Evolutionary conservation across 495 filamentous ascomycete genomes (phyloP).

Genomic region (Penicillium silybi): DNA sequence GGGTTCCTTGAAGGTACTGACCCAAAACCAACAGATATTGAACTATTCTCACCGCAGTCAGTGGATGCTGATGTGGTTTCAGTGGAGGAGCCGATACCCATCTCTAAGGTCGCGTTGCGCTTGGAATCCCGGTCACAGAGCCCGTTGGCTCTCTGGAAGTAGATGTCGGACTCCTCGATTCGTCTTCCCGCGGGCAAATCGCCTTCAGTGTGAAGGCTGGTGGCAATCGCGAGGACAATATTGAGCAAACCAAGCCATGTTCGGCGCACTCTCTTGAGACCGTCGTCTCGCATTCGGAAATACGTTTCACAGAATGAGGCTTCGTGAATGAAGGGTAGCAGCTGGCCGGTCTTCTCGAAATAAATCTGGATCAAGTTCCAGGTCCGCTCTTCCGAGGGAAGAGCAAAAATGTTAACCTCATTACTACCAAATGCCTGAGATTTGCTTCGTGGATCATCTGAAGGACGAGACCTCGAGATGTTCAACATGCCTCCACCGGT

Average conservation of each 20-base stretch:
- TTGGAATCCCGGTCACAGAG: slow-evolving; percentile 29
- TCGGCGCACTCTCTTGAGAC: slow-evolving; percentile 30
- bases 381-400: slow-evolving; percentile 22
- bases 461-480: slow-evolving; percentile 18
- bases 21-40: slow-evolving; percentile 34
- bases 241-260: slow-evolving; percentile 28
- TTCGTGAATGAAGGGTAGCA: slow-evolving; percentile 37
- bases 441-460: background rate
- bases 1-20: slow-evolving; percentile 43
- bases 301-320: slow-evolving; percentile 34
- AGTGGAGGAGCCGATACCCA: slow-evolving; percentile 16
- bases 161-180: slow-evolving; percentile 33
- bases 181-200: slow-evolving; percentile 10
- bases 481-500: slow-evolving; percentile 18
- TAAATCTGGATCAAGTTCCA: slow-evolving; percentile 25
- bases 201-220: slow-evolving; percentile 14
- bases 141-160: slow-evolving; percentile 29
- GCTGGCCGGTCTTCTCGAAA: slow-evolving; percentile 36
- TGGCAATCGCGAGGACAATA: slow-evolving; percentile 21
- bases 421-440: background rate
- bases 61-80: background rate
- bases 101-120: slow-evolving; percentile 33
- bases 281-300: slow-evolving; percentile 22
- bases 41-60: slow-evolving; percentile 7
- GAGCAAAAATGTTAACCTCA: slow-evolving; percentile 16